Base-by-base conservation (phyloP, 441 rosid genomes). In the Theobroma grandiflorum region DNA sequence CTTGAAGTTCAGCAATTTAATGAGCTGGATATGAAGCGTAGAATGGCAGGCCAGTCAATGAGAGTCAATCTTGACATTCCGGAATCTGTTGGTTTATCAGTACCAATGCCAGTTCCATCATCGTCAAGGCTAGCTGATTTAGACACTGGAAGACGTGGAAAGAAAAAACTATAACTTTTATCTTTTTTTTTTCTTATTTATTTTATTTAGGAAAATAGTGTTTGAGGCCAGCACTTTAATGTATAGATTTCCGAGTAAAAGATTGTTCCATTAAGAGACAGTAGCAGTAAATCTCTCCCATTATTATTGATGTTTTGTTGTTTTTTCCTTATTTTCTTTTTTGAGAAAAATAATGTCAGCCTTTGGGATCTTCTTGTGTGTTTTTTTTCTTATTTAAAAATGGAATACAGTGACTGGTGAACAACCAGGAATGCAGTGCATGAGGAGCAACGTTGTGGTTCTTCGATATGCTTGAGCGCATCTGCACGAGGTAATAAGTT, bases 11-110 rank as follows among this genome's bases (percentile, higher is more conserved):
- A 79, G 72, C 88, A 84, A 77, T 85, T 75, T 74, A 80, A 87
- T 38, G 90, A 84, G 82, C 69, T 86, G 68, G 88, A 88, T 12
- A 78, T 74, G 65, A 81, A 85, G 84, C 92, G 84, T 37, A 82
- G 80, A 53, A 80, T 74, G 68, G 86, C 64, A 18, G 89, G 83
- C 45, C 86, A 86, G 66, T 78, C 94, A n/a, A 80, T 83, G 91
- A 84, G 77, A 77, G 88, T 77, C 78, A 88, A 87, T 87, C 92
- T 95, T 62, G 99, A 96, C 85, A 95, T 93, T 81, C 98, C 98
- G 20, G 98, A 93, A 84, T 95, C 99, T 59, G 83, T 93, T 83
- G 98, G 98, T 77, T 49, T 96, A 16, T 88, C 87, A 69, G 78
- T 90, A 35, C 93, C 89, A 74, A 77, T 86, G 52, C 93, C 86